Percentiles rank a stretch among this genome's conserved stretches.
phyloP scores from a whole-genome alignment of 2,329 filamentous ascomycete species.

The Apiospora malaysiana region DNA sequence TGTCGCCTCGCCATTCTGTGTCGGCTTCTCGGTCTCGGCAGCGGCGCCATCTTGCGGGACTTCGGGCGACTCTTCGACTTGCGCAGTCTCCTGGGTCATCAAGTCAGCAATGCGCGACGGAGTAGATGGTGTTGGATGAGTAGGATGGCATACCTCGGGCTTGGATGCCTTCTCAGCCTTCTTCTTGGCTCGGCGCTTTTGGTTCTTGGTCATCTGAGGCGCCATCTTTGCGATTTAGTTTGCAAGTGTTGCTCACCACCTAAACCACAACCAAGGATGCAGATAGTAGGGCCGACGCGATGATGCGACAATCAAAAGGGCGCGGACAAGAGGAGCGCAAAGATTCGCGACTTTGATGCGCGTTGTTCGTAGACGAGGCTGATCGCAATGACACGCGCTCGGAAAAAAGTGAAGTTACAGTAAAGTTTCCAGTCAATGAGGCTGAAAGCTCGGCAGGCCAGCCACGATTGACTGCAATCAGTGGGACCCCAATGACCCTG shows the following conservation, averaged over 20 bases:
- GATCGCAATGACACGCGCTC: slow-evolving; percentile 16
- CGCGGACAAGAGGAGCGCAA: neutral
- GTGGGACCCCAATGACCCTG: too few species aligned
- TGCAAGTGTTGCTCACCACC: slow-evolving; percentile 21
- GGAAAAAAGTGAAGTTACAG: slow-evolving; percentile 19
- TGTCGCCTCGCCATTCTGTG: slow-evolving; percentile 36
- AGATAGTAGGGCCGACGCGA: slow-evolving; percentile 27
- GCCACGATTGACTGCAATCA: slow-evolving; percentile 15
- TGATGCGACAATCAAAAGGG: neutral
- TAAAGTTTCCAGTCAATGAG: slow-evolving; percentile 8
- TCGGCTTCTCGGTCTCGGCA: slow-evolving; percentile 32
- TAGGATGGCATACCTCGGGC: slow-evolving; percentile 52
- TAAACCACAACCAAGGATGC: neutral
- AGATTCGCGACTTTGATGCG: slow-evolving; percentile 5
- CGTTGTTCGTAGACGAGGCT: slow-evolving; percentile 16
- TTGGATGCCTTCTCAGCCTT: slow-evolving; percentile 83
- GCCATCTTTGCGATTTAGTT: slow-evolving; percentile 58
- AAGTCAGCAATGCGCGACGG: slow-evolving; percentile 23
- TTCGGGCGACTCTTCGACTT: slow-evolving; percentile 42
- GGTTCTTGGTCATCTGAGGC: slow-evolving; percentile 88
- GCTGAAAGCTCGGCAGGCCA: slow-evolving; percentile 14
- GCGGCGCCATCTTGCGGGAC: slow-evolving; percentile 37
- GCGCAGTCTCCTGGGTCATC: slow-evolving; percentile 27
- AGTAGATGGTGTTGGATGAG: neutral
- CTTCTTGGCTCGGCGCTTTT: slow-evolving; percentile 90